A percentile compares a stretch with the other conserved stretches of the same genome.
Evolutionary conservation across 163 green algal species (phyloP).

Genomic region (Chlamydomonas reinhardtii): DNA sequence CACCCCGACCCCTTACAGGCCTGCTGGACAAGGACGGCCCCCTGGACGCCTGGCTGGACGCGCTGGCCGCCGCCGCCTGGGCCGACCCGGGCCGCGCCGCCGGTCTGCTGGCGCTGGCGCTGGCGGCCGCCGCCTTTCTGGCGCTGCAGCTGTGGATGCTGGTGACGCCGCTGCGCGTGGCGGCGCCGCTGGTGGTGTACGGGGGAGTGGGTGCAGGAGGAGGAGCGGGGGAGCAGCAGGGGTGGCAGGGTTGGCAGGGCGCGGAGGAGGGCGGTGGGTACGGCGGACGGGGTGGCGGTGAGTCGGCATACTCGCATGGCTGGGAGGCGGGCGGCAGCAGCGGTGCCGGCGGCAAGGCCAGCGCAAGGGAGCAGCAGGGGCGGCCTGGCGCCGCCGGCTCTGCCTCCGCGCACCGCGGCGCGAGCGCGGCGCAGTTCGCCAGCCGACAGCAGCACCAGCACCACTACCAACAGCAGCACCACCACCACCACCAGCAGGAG

Average conservation of each 20-base stretch:
- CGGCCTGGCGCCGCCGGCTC: too few species aligned
- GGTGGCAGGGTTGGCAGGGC: too few species aligned
- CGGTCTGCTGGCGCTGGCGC: constrained; percentile 41
- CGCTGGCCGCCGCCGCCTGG: constrained; percentile 7
- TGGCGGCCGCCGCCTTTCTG: constrained; percentile 52
- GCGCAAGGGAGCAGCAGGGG: too few species aligned
- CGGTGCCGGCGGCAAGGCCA: too few species aligned
- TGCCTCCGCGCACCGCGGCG: too few species aligned
- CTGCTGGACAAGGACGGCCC: constrained; percentile 41
- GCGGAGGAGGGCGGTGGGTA: not conserved
- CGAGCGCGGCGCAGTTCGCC: too few species aligned
- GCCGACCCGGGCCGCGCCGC: constrained; percentile 55
- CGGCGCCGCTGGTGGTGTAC: not conserved
- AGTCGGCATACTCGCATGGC: too few species aligned
- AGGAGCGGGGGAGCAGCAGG: not conserved
- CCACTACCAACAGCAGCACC: too few species aligned
- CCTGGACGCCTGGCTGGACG: constrained; percentile 38
- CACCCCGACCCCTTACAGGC: not conserved
- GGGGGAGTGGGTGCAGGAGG: not conserved
- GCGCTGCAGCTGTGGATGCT: constrained; percentile 62
- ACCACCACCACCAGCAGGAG: too few species aligned
- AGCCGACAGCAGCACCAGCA: too few species aligned
- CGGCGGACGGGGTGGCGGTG: too few species aligned
- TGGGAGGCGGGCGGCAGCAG: too few species aligned
- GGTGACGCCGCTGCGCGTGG: constrained; percentile 45